These are phyloP conservation scores for Erodium texanum DNA, from an alignment of 441 rosid genomes.

Conservation along the genomic window DNA sequence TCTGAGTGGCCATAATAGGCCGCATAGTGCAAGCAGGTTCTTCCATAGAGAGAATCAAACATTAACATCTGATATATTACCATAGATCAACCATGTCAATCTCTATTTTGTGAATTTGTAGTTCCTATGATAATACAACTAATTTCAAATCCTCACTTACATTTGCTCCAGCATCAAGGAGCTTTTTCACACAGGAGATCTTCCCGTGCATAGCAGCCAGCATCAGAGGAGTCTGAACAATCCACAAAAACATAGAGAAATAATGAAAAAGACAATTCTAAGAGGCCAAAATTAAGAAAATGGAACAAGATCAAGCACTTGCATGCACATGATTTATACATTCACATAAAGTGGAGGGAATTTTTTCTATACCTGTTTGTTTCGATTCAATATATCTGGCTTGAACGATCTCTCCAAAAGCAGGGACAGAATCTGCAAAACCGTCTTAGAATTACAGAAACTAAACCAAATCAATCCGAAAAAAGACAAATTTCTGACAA, in stretches of 20 bases:
- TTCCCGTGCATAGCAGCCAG: slow-evolving; percentile 90
- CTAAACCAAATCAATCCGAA: neutral
- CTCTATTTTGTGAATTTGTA: neutral
- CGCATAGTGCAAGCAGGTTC: slow-evolving; percentile 72
- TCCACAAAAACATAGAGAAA: no score
- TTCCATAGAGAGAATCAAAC: slow-evolving; percentile 59
- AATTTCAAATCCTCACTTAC: slow-evolving; percentile 29
- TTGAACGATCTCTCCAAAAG: slow-evolving; percentile 60
- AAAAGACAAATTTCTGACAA: no score
- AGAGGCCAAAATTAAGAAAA: neutral
- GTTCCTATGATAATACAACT: neutral
- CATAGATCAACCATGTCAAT: neutral
- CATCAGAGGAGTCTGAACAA: slow-evolving; percentile 80
- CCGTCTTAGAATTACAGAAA: neutral
- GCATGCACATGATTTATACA: neutral
- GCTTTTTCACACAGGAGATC: slow-evolving; percentile 66
- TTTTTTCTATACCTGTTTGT: slow-evolving; percentile 53
- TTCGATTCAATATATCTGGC: slow-evolving; percentile 77
- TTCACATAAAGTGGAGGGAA: neutral
- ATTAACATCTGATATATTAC: slow-evolving; percentile 42
- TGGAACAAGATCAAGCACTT: slow-evolving; percentile 1
- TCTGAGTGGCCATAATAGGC: slow-evolving; percentile 61
- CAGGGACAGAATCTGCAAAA: slow-evolving; percentile 56
- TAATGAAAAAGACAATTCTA: neutral
- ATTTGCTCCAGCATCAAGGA: slow-evolving; percentile 87